These are phyloP conservation scores for Erigeron philadelphicus DNA, from an alignment of 140 eudicot species.

Conservation along the genomic window DNA sequence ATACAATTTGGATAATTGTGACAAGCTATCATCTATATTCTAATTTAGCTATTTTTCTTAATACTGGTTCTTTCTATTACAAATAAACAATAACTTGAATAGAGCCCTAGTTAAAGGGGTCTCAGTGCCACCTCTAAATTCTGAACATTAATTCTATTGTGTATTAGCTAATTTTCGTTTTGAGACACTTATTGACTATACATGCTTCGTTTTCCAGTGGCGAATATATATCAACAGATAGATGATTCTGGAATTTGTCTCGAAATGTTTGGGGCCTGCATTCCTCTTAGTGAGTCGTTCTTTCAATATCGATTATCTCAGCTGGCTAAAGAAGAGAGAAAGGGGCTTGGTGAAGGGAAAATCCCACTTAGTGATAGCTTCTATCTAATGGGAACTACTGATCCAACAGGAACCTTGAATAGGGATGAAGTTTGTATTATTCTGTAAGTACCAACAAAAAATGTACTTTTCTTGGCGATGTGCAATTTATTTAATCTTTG, in stretches of 20 bases:
- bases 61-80: too few species aligned
- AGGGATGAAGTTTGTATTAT: constrained; percentile 59
- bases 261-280: constrained; percentile 47
- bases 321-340: constrained; percentile 37
- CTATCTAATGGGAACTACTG: constrained; percentile 71
- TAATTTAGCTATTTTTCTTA: too few species aligned
- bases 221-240: constrained; percentile 36
- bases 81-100: too few species aligned
- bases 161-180: neutral
- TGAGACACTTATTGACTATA: neutral
- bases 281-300: constrained; percentile 61
- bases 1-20: too few species aligned
- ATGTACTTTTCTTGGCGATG: neutral
- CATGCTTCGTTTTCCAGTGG: constrained; percentile 38
- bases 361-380: constrained; percentile 62
- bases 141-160: neutral
- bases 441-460: constrained; percentile 35
- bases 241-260: constrained; percentile 39
- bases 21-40: too few species aligned
- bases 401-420: constrained; percentile 57
- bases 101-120: too few species aligned
- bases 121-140: too few species aligned
- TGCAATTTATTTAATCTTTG: neutral
- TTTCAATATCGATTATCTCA: constrained; percentile 39
- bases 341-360: constrained; percentile 51